A percentile compares a stretch with the other conserved stretches of the same genome.
These are phyloP conservation scores for Cetradonia linearis DNA, from an alignment of 495 filamentous ascomycete species.

Conservation along the genomic window DNA sequence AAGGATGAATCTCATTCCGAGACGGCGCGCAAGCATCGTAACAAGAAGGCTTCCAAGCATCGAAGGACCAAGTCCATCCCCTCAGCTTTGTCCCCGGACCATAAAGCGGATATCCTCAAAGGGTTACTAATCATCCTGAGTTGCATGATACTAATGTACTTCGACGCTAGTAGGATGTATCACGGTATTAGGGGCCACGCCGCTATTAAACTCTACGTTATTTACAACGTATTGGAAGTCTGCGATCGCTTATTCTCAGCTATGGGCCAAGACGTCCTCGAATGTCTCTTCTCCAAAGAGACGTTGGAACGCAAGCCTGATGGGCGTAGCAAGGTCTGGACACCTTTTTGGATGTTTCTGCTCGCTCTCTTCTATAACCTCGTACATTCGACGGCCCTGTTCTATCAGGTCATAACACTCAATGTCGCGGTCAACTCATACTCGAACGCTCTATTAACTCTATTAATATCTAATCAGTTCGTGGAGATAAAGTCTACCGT, in stretches of 20 bases:
- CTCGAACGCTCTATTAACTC: constrained; percentile 85
- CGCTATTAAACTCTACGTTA: constrained; percentile 95
- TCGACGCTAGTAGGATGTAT: constrained; percentile 97
- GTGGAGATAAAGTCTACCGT: constrained; percentile 97
- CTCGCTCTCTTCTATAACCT: constrained; percentile 82
- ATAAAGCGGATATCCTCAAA: constrained; percentile 93
- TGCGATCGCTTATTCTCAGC: constrained; percentile 81
- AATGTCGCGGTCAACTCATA: constrained; percentile 99
- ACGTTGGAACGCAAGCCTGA: constrained; percentile 78
- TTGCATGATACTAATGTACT: constrained; percentile 75
- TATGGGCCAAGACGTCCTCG: constrained; percentile 88
- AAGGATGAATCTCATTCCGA: constrained; percentile 2
- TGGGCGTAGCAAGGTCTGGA: constrained; percentile 83
- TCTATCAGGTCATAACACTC: constrained; percentile 94
- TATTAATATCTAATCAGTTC: constrained; percentile 90
- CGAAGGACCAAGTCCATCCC: constrained; percentile 72
- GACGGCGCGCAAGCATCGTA: constrained; percentile 22
- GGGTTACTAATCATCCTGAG: constrained; percentile 76
- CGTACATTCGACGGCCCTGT: constrained; percentile 72
- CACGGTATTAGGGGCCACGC: constrained; percentile 94
- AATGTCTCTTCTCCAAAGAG: constrained; percentile 88
- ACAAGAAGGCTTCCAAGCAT: constrained; percentile 43
- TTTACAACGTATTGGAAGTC: constrained; percentile 91
- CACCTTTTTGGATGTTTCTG: constrained; percentile 84
- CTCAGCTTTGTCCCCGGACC: constrained; percentile 69